Evolutionary conservation across 129 eudicot species (phyloP).

Genomic region (Flaveria linearis): DNA sequence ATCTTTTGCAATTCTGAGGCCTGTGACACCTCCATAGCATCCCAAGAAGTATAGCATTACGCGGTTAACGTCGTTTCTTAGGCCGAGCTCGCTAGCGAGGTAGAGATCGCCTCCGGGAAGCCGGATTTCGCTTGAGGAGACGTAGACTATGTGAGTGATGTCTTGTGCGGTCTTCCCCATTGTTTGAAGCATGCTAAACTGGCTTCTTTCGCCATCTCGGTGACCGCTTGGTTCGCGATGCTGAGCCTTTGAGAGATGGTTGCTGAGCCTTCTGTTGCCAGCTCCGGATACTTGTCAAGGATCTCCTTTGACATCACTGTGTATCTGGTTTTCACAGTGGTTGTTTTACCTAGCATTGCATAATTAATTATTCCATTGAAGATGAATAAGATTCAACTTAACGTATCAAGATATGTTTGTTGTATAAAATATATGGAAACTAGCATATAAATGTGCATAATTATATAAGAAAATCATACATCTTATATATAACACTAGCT

Average conservation of each 20-base stretch:
- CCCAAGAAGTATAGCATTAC: constrained; percentile 94
- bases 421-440: too few species aligned
- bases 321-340: constrained; percentile 92
- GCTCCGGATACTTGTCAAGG: constrained; percentile 77
- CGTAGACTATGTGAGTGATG: constrained; percentile 85
- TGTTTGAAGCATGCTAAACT: constrained; percentile 65
- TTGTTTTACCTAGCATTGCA: constrained; percentile 70
- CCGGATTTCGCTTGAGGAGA: constrained; percentile 82
- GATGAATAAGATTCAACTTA: too few species aligned
- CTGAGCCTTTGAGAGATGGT: constrained; percentile 77
- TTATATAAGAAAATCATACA: too few species aligned
- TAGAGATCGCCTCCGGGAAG: constrained; percentile 88
- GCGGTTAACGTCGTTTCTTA: constrained; percentile 70
- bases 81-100: constrained; percentile 73
- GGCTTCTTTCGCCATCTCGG: constrained; percentile 86
- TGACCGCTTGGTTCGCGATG: constrained; percentile 79
- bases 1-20: constrained; percentile 87
- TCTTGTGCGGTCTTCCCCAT: constrained; percentile 67
- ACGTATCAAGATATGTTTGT: too few species aligned
- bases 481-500: too few species aligned
- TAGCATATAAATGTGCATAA: too few species aligned
- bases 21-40: constrained; percentile 92
- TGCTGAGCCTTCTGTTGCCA: constrained; percentile 81
- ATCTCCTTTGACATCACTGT: constrained; percentile 88
- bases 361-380: too few species aligned